phyloP scores from a whole-genome alignment of 148 eudicot species.

The Nepenthes gracilis region DNA sequence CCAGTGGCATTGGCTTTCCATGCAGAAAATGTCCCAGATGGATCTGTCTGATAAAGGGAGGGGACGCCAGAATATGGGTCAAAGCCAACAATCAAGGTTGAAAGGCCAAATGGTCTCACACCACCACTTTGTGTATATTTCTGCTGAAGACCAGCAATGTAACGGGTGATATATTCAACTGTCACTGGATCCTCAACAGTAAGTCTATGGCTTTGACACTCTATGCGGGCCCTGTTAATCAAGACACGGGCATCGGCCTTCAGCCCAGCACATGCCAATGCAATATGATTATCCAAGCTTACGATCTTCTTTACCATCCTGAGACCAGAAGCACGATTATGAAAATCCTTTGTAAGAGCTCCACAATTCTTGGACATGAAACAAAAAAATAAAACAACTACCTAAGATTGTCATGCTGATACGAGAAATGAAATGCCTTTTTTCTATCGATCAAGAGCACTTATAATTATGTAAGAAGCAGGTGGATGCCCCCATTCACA shows the following conservation, averaged over 20 bases:
- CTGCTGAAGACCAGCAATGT: slow-evolving; percentile 98
- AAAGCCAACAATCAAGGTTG: slow-evolving; percentile 97
- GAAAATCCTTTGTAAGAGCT: not conserved
- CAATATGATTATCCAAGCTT: slow-evolving; percentile 82
- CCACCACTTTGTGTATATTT: slow-evolving; percentile 99
- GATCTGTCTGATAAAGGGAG: slow-evolving; percentile 93
- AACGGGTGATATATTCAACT: slow-evolving; percentile 93
- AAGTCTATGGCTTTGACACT: slow-evolving; percentile 93
- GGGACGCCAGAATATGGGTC: slow-evolving; percentile 82
- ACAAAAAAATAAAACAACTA: too few species aligned
- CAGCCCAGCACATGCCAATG: slow-evolving; percentile 95
- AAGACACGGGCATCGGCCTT: slow-evolving; percentile 99
- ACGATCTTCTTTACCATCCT: slow-evolving; percentile 90
- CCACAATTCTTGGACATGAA: too few species aligned
- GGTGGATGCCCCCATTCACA: too few species aligned
- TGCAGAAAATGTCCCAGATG: slow-evolving; percentile 97
- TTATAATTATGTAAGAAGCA: too few species aligned
- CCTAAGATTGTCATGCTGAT: too few species aligned
- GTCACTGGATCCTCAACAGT: slow-evolving; percentile 96
- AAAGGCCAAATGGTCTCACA: slow-evolving; percentile 97
- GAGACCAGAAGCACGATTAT: slow-evolving; percentile 6
- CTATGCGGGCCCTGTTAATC: slow-evolving; percentile 87
- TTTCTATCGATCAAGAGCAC: too few species aligned
- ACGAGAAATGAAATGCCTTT: too few species aligned
- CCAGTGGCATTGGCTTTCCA: slow-evolving; percentile 99